A percentile compares a stretch with the other conserved stretches of the same genome.
These are phyloP conservation scores for Acanthamoeba triangularis DNA, from an alignment of 208 protist genomes.

Conservation along the genomic window DNA sequence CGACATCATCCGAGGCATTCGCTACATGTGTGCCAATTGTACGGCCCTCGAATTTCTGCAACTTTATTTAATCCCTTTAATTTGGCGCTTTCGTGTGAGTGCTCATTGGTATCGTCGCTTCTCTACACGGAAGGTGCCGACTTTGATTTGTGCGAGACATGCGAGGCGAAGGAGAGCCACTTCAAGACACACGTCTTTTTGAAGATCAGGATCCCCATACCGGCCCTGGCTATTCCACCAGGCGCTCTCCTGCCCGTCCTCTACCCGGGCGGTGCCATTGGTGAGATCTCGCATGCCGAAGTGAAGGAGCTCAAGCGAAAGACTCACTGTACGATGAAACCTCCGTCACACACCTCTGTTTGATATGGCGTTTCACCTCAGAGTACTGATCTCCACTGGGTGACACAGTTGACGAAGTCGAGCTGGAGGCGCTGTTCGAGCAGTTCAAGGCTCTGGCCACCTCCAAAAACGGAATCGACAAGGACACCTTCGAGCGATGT, in stretches of 20 bases:
- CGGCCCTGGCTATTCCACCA: slow-evolving; percentile 43
- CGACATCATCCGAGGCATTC: slow-evolving; percentile 79
- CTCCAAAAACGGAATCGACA: slow-evolving; percentile 76
- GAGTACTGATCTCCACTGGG: background rate
- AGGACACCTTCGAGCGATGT: slow-evolving; percentile 82
- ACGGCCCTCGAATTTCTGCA: slow-evolving; percentile 67
- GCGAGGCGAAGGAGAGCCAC: slow-evolving; percentile 50
- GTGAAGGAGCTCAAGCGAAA: slow-evolving; percentile 65
- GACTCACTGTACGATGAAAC: slow-evolving; percentile 70
- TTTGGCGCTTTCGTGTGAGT: background rate
- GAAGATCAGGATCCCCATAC: slow-evolving; percentile 78
- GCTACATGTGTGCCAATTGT: slow-evolving; percentile 87
- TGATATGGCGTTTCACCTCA: background rate
- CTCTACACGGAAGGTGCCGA: slow-evolving; percentile 32
- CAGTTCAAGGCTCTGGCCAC: slow-evolving; percentile 78
- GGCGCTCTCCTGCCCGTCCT: slow-evolving; percentile 71
- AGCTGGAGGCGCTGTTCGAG: slow-evolving; percentile 82
- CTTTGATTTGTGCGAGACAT: slow-evolving; percentile 65
- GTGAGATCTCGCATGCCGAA: slow-evolving; percentile 47
- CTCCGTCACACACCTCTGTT: background rate
- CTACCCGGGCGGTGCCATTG: slow-evolving; percentile 40
- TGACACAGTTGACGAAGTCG: slow-evolving; percentile 72
- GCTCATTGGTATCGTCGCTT: background rate
- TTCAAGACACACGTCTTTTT: slow-evolving; percentile 70
- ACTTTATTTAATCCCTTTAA: background rate